These are phyloP conservation scores for Neofusicoccum kwambonambiense DNA, from an alignment of 2,329 filamentous ascomycete genomes.

Conservation along the genomic window DNA sequence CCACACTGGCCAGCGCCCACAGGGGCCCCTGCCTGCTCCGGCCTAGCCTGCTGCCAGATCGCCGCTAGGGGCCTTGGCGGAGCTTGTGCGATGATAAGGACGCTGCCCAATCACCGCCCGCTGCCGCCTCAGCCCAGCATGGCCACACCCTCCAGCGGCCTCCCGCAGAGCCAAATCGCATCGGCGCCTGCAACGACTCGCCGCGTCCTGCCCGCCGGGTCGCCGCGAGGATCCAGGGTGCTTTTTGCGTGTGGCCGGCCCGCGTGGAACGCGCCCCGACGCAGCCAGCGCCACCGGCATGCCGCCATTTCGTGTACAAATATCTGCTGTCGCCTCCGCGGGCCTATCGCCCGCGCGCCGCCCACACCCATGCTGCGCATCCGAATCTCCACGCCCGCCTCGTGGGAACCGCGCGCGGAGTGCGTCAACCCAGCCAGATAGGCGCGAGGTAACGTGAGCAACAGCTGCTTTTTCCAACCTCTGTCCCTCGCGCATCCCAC, in stretches of 20 bases:
- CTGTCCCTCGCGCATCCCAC: not conserved
- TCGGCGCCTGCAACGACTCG: not conserved
- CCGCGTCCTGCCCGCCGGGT: not conserved
- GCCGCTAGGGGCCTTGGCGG: not conserved
- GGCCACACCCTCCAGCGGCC: not conserved
- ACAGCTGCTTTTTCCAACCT: constrained; percentile 1
- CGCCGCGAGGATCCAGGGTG: not conserved
- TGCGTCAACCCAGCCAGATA: not conserved
- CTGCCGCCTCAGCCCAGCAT: not conserved
- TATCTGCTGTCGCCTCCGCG: constrained; percentile 1
- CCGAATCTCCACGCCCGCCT: constrained; percentile 7
- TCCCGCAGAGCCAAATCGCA: not conserved
- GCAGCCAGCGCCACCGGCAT: not conserved
- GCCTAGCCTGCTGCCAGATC: constrained; percentile 9
- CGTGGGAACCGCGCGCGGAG: not conserved
- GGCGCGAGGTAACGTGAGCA: not conserved
- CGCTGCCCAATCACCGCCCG: constrained; percentile 3
- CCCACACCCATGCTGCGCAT: not conserved
- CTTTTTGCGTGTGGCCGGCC: not conserved
- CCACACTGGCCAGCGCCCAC: not conserved
- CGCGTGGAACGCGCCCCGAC: constrained; percentile 4
- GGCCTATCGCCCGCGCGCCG: constrained; percentile 3
- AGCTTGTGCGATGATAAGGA: constrained; percentile 11
- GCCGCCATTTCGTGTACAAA: constrained; percentile 4
- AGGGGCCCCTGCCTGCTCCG: constrained; percentile 2